Evolutionary conservation across 768 basidiomycete genomes (phyloP).

Genomic region (Suillus discolor): DNA sequence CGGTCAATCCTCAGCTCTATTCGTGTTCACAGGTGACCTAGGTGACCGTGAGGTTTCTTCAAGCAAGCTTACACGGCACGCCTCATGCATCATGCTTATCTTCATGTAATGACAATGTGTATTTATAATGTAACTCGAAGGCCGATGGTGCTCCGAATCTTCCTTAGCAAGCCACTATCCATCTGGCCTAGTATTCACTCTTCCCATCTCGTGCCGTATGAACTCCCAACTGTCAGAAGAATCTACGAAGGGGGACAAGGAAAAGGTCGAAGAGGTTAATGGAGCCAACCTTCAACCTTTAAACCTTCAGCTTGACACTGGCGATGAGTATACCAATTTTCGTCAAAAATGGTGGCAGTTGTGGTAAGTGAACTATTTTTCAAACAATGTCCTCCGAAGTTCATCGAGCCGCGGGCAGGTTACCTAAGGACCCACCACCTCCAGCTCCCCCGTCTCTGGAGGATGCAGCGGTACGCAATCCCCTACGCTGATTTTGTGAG

Average conservation of each 20-base stretch:
- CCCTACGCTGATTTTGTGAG: background rate
- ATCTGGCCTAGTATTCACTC: background rate
- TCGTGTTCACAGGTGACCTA: background rate
- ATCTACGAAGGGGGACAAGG: background rate
- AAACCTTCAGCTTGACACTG: constrained; percentile 42
- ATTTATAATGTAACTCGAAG: background rate
- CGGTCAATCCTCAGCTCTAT: too few relatives aligned
- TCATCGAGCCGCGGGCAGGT: constrained; percentile 37
- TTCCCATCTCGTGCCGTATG: background rate
- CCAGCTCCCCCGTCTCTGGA: constrained; percentile 56
- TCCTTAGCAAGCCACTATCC: background rate
- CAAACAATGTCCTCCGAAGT: background rate
- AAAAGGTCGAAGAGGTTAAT: background rate
- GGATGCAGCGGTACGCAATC: constrained; percentile 48
- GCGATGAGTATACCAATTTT: constrained; percentile 39
- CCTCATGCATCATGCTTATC: background rate
- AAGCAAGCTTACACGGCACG: background rate
- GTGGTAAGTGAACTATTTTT: constrained; percentile 39
- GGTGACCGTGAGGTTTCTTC: background rate
- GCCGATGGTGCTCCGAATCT: background rate
- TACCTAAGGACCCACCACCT: constrained; percentile 59
- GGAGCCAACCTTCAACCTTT: background rate
- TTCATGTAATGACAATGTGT: background rate
- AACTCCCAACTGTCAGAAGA: background rate
- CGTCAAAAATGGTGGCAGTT: constrained; percentile 57